Base-by-base conservation (phyloP, 1,284 basidiomycete genomes). In the Apiotrichum akiyoshidainum region DNA sequence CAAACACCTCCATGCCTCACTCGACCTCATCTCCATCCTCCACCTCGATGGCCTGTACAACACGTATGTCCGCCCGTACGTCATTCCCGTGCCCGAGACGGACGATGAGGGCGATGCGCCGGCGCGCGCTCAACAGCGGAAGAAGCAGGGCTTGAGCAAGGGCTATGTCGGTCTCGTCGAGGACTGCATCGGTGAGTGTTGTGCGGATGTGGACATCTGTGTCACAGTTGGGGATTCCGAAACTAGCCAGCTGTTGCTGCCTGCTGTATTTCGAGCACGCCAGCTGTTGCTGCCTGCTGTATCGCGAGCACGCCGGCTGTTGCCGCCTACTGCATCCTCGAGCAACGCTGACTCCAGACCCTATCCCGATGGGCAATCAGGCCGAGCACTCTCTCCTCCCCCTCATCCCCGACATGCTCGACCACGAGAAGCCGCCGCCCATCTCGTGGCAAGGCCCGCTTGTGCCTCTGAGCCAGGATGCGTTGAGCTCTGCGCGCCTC, bases 101-200 rank as follows among this genome's bases (percentile, higher is more conserved):
- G 63, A 65, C 46, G 63, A 65, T 40, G 63, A 65, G 47, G 56
- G 41, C 5, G 63, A 55, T 26, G 53, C 49, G 4, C 14, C 41
- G 11, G 17, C 46, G 10, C 61, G 61, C 34, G 49, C 58, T 31
- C 58, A 56, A 10, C 46, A 53, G 22, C 39, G 45, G 47, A 58
- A 57, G 55, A 59, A 59, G 53, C 63, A 61, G 40, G 63, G 63
- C 2, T 40, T 74, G 59, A 71, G 71, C 33, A 74, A 74, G 52
- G 73, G 73, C 13, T 76, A 74, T 59, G 64, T 63, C 13, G 65
- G 66, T 40, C 57, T 76, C 31, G 51, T 76, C 31, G 70, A 72
- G 55, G 74, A 76, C 57, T 71, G 69, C 59, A 76, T 76, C 26
- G 74, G 73, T 74, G 37, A 19, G 71, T 65, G 12, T 33, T 35